Base-by-base conservation (phyloP, 257 asterid genomes). In the Forsythia viridissima region DNA sequence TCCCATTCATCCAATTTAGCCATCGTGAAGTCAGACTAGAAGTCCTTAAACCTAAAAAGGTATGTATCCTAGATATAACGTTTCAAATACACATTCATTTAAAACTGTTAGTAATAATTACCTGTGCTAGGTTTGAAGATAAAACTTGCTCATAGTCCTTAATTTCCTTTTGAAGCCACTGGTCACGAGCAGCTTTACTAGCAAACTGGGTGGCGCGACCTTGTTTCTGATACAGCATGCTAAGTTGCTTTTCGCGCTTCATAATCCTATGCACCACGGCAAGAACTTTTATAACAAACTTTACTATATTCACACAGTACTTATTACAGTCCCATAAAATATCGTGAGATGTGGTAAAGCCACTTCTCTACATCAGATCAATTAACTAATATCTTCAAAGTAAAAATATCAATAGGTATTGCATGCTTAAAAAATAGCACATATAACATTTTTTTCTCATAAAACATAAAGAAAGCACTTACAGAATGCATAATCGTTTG, bases 181-280 rank as follows among this genome's bases (percentile, higher is more conserved):
- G 84, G 85, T 96, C 98, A 83, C 98, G 96, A 72, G 93, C 96
- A 86, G 94, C 95, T 90, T 92, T 92, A 85, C 81, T 85, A 44
- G 91, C 87, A 86, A 96, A 96, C 85, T 93, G 99, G 74, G 99
- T 91, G 34, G 99, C 98, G 84, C 99, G 99, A 8, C 99, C 99
- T 85, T 93, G 97, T 85, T 96, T 96, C 87, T 96, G 99, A 86
- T 96, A 96, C 74, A 96, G 90, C 82, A 96, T 93, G 91, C 99
- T 96, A 82, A 96, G 99, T 90, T 94, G 92, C 87, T 96, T 96
- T 88, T 96, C 99, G 61, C 99, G 93, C 36, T 93, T 97, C 98
- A 92, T 96, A 80, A 96, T 96, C 86, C 99, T 96, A 80, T 75
- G 82, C 16, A 66, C 52, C 52, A 86, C 9, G 36, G 42, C 74